Evolutionary conservation across 805 yeast genomes (phyloP).

Genomic region (Clavispora fructus): DNA sequence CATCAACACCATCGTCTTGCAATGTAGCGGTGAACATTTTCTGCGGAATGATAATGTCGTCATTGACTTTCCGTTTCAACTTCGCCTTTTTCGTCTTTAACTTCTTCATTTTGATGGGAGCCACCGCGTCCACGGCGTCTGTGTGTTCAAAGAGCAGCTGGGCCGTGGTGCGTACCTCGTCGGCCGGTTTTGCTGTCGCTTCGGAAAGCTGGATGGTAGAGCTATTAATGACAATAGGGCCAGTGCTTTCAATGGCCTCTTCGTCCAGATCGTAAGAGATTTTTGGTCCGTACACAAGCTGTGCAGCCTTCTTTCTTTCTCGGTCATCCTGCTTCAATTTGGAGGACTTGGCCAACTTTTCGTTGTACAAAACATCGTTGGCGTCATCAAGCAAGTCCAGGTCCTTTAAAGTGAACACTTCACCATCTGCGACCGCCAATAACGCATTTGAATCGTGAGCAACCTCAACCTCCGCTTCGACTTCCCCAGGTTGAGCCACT

Average conservation of each 20-base stretch:
- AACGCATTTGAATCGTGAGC: constrained; percentile 44
- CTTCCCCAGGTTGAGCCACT: constrained; percentile 13
- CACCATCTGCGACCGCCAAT: constrained; percentile 31
- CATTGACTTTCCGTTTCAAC: constrained; percentile 16
- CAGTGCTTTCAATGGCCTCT: constrained; percentile 4
- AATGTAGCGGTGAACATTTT: constrained; percentile 13
- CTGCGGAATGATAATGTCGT: constrained; percentile 28
- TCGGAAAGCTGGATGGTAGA: not conserved
- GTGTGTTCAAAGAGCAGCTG: not conserved
- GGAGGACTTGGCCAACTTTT: constrained; percentile 19
- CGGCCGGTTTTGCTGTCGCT: not conserved
- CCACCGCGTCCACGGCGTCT: constrained; percentile 1
- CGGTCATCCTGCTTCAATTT: constrained; percentile 26
- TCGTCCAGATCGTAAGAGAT: not conserved
- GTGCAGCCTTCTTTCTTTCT: constrained; percentile 17
- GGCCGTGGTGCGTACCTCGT: too few species aligned
- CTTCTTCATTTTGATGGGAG: constrained; percentile 37
- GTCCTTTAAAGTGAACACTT: constrained; percentile 56
- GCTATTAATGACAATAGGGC: constrained; percentile 1
- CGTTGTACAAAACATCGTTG: constrained; percentile 35
- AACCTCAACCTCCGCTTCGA: constrained; percentile 34
- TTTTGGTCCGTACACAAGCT: constrained; percentile 2
- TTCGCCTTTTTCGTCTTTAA: constrained; percentile 33
- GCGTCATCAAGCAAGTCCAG: constrained; percentile 29
- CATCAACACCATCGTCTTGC: constrained; percentile 16